These are phyloP conservation scores for Diplodia corticola DNA, from an alignment of 2,329 filamentous ascomycete species.

Conservation along the genomic window DNA sequence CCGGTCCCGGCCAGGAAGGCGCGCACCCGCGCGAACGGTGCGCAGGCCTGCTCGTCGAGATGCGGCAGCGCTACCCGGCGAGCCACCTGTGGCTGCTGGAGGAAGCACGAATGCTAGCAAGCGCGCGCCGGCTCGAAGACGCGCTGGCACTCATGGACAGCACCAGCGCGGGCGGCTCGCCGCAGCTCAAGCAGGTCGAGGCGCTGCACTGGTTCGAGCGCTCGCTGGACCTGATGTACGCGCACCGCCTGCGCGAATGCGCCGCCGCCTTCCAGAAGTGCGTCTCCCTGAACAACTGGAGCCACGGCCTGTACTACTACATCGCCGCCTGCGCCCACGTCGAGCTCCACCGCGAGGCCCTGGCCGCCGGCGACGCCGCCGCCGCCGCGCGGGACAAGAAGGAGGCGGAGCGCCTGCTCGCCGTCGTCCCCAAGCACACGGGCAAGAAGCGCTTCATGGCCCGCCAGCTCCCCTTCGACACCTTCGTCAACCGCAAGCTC, in stretches of 20 bases:
- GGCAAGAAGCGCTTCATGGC: constrained; percentile 91
- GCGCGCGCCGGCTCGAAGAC: constrained; percentile 64
- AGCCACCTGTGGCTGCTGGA: constrained; percentile 86
- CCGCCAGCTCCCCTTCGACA: constrained; percentile 83
- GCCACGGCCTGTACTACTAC: constrained; percentile 84
- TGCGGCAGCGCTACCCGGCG: constrained; percentile 77
- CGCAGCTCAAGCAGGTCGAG: constrained; percentile 78
- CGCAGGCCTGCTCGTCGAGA: constrained; percentile 65
- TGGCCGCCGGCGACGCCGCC: constrained; percentile 29
- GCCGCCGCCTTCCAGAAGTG: constrained; percentile 73
- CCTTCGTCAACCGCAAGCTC: constrained; percentile 80
- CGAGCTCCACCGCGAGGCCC: constrained; percentile 72
- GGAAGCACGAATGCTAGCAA: constrained; percentile 74
- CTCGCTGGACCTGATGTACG: constrained; percentile 73
- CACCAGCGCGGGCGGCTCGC: constrained; percentile 53
- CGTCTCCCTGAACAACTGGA: constrained; percentile 85
- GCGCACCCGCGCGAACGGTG: constrained; percentile 70
- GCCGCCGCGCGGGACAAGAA: constrained; percentile 26
- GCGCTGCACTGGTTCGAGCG: constrained; percentile 85
- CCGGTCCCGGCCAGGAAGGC: constrained; percentile 57
- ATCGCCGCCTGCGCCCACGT: constrained; percentile 77
- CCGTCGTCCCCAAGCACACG: constrained; percentile 69
- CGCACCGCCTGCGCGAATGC: constrained; percentile 74
- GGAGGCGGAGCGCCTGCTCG: constrained; percentile 66
- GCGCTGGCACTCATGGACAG: constrained; percentile 66